Evolutionary conservation across 2,329 filamentous ascomycete species (phyloP).

Genomic region (Truncatella angustata): DNA sequence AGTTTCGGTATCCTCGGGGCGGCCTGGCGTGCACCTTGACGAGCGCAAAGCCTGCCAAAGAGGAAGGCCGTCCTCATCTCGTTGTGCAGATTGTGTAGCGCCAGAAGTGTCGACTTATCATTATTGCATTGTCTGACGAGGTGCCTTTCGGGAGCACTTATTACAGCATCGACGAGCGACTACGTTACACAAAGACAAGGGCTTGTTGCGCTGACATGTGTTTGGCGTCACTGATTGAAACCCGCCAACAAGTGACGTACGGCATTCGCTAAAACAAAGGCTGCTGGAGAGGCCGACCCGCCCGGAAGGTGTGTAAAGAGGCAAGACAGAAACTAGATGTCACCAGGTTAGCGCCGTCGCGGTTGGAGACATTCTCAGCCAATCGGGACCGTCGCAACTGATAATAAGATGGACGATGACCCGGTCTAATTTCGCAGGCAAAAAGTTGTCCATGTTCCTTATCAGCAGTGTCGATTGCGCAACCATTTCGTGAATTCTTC

Average conservation of each 20-base stretch:
- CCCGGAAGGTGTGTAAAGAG: neutral
- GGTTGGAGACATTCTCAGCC: neutral
- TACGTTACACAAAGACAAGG: neutral
- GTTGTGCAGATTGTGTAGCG: conserved; percentile 13
- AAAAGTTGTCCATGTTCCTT: conserved; percentile 8
- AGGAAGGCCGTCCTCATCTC: conserved; percentile 46
- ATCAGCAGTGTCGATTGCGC: conserved; percentile 5
- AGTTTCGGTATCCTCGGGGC: conserved; percentile 11
- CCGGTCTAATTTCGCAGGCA: conserved; percentile 4
- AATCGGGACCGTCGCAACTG: neutral
- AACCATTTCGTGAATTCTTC: neutral
- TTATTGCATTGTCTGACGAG: too few species aligned
- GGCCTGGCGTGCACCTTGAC: conserved; percentile 11
- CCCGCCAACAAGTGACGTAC: conserved; percentile 10
- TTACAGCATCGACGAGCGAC: too few species aligned
- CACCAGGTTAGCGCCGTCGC: neutral
- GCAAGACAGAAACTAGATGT: neutral
- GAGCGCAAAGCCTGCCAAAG: conserved; percentile 44
- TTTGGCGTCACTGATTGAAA: neutral
- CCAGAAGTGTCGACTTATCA: conserved; percentile 1
- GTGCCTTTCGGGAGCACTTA: too few species aligned
- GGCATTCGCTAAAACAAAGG: neutral
- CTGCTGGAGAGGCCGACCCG: neutral
- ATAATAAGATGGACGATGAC: neutral
- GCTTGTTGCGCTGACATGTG: neutral